Evolutionary conservation across 2,329 filamentous ascomycete species (phyloP), one percentile per base, ranked within the genome.

Genomic region (Epichloe gansuensis): DNA sequence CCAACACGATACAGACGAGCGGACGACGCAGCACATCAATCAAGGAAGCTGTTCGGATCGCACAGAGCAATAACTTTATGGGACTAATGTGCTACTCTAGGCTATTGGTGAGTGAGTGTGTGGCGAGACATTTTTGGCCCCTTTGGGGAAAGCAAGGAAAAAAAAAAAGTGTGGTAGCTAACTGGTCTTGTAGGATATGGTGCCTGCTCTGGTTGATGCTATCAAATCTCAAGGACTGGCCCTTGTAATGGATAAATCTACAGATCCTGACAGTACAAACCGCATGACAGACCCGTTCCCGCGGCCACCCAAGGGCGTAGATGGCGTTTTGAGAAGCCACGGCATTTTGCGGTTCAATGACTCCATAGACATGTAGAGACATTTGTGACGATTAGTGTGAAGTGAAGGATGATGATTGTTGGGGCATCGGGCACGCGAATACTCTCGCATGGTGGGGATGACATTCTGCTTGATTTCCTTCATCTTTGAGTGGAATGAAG

Each of bases 41-140:
- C 59, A 98, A 97, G 71, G 91, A 98, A 66, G 88, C 88, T 4
- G 93, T 96, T 13, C 80, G 90, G 57, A 89, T 95, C 63, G 90
- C 91, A 23, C 87, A 94, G 68, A 87, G 84, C 64, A 98, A 98
- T 66, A 98, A 98, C 66, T 88, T 98, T 58, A 98, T 98, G 93
- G 93, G 93, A 3, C 67, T 98, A 62, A 87, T 97, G 54, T 96
- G 90, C 70, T 89, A 84, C 59, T 91, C 88, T 35, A 80, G 85
- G 58, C 74, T 98, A 57, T 69, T 98, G 73, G 89, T 94, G 76
- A 63, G 84, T 76, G 35, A 63, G 84, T 76, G 35, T 49, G 41
- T 31, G 31, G 23, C 23, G 23, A 15, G 15, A 21, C 13, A 31
- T 43, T 15, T 4, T 4, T 31, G n/a, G 41, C 13, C 17, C 15